phyloP scores from a whole-genome alignment of 805 yeast genomes.

The Teunomyces lycoperdinae region DNA sequence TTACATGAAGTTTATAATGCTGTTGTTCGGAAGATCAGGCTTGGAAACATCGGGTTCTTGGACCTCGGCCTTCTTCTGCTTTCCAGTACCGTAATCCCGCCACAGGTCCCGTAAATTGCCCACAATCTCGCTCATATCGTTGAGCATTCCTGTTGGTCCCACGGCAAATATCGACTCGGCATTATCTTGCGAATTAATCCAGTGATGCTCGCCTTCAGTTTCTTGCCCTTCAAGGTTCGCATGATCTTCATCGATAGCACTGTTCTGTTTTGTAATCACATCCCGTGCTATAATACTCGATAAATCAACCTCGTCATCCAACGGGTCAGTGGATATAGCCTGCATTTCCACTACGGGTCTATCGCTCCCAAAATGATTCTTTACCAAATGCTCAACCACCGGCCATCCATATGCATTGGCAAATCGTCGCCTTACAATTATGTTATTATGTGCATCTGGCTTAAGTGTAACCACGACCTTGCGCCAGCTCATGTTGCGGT shows the following conservation, averaged over 20 bases:
- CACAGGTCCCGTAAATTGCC: constrained; percentile 44
- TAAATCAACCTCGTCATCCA: constrained; percentile 27
- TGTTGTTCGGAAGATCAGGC: neutral
- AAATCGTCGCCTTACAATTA: constrained; percentile 81
- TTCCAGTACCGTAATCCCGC: constrained; percentile 15
- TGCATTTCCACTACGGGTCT: constrained; percentile 9
- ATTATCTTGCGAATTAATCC: constrained; percentile 50
- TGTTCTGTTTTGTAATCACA: constrained; percentile 33
- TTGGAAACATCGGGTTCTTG: neutral
- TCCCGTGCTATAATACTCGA: constrained; percentile 32
- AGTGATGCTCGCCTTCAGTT: constrained; percentile 32
- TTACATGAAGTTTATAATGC: neutral
- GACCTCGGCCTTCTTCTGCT: neutral
- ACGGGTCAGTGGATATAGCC: constrained; percentile 16
- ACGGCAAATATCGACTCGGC: constrained; percentile 44
- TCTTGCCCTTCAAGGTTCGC: constrained; percentile 13
- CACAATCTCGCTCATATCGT: constrained; percentile 60
- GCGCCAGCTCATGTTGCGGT: constrained; percentile 80
- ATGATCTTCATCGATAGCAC: constrained; percentile 28
- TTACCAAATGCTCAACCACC: constrained; percentile 77
- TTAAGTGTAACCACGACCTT: constrained; percentile 81
- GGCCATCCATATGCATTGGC: constrained; percentile 96
- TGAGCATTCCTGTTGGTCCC: constrained; percentile 71
- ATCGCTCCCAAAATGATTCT: constrained; percentile 52
- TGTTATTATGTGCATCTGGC: constrained; percentile 96